Evolutionary conservation across 176 grass and related monocot genomes (phyloP).

Genomic region (Neostapfia colusana): DNA sequence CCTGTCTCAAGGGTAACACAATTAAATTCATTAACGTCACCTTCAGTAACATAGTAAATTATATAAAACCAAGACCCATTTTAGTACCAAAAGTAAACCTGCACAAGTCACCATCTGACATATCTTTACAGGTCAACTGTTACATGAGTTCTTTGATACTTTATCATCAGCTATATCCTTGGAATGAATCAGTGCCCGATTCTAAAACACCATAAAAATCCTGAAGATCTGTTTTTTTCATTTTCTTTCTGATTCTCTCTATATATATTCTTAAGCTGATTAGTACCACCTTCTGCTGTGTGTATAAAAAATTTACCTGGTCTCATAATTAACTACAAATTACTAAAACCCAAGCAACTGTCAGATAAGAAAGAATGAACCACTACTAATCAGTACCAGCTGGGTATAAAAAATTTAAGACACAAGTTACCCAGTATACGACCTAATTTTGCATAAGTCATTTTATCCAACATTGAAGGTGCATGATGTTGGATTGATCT

Average conservation of each 20-base stretch:
- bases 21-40: not conserved
- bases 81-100: not conserved
- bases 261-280: not conserved
- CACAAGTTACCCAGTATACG: not conserved
- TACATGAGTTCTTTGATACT: not conserved
- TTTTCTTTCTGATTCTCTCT: not conserved
- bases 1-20: not conserved
- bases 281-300: not conserved
- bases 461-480: not conserved
- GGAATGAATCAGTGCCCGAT: not conserved
- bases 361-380: not conserved
- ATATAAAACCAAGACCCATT: not conserved
- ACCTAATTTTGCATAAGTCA: not conserved
- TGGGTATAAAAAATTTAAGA: not conserved
- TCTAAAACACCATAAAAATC: constrained; percentile 19
- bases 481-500: no score
- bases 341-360: constrained; percentile 15
- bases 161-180: not conserved
- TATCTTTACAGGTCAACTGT: not conserved
- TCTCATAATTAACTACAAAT: not conserved
- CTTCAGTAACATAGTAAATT: not conserved
- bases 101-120: not conserved
- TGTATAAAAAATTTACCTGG: constrained; percentile 49
- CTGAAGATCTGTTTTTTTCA: constrained; percentile 4
- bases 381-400: not conserved